These are phyloP conservation scores for Eucalyptus curtisii DNA, from an alignment of 345 rosid species.

Conservation along the genomic window DNA sequence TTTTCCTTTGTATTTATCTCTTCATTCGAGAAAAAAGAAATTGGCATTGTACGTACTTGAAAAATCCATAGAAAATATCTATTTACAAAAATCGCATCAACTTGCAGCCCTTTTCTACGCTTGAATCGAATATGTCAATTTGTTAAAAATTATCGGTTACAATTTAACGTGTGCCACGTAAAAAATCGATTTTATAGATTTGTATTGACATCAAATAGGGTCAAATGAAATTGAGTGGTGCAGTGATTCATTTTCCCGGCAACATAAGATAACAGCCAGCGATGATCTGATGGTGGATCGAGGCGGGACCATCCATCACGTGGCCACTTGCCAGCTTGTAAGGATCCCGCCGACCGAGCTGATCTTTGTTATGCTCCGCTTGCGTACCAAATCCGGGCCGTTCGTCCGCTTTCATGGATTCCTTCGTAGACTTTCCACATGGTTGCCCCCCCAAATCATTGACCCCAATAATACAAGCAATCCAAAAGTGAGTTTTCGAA, in stretches of 20 bases:
- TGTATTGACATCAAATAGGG: not conserved
- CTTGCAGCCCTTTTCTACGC: not conserved
- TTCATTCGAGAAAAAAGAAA: not conserved
- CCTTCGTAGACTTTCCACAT: not conserved
- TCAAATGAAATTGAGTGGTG: not conserved
- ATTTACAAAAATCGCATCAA: not conserved
- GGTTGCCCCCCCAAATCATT: not conserved
- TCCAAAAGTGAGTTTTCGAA: not conserved
- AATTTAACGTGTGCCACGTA: not conserved
- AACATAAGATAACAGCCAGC: not conserved
- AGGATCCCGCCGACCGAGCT: not conserved
- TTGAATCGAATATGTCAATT: not conserved
- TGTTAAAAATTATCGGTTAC: not conserved
- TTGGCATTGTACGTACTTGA: not conserved
- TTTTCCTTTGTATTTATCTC: not conserved
- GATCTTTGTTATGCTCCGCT: not conserved
- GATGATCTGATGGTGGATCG: not conserved
- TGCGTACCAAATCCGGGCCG: not conserved
- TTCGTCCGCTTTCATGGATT: not conserved
- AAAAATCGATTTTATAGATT: not conserved
- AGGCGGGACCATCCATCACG: not conserved
- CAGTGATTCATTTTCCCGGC: not conserved
- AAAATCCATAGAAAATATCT: not conserved
- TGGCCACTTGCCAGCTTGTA: not conserved
- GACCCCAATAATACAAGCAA: not conserved